Evolutionary conservation across 75 land plant genomes (phyloP).

Genomic region (Sequoia sempervirens): DNA sequence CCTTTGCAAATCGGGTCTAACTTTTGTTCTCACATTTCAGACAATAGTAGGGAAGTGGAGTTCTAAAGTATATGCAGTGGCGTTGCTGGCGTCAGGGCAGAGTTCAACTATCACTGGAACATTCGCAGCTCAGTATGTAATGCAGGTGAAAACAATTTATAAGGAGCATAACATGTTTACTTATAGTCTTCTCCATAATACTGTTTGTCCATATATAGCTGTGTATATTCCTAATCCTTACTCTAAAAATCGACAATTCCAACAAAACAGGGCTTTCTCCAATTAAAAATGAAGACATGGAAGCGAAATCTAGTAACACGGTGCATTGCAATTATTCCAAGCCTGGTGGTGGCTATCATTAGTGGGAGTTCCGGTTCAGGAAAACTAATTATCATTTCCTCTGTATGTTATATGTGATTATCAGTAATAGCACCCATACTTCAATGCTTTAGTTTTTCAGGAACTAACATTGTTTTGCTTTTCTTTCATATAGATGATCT

Average conservation of each 20-base stretch:
- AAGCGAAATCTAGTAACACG: conserved; percentile 21
- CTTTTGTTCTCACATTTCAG: conserved; percentile 9
- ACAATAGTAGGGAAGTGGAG: conserved; percentile 17
- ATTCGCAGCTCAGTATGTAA: too few species aligned
- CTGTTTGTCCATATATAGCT: neutral
- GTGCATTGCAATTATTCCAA: neutral
- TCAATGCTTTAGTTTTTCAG: too few species aligned
- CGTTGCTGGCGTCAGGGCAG: conserved; percentile 35
- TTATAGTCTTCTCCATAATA: conserved; percentile 5
- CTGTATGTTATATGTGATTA: neutral
- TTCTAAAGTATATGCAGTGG: conserved; percentile 13
- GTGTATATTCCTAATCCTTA: neutral
- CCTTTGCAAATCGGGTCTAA: neutral
- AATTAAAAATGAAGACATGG: conserved; percentile 24
- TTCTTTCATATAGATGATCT: neutral
- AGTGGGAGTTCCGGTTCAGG: conserved; percentile 23
- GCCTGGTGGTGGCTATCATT: conserved; percentile 15
- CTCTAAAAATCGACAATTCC: neutral
- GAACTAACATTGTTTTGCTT: too few species aligned
- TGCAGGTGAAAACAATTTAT: too few species aligned
- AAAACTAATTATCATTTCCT: conserved; percentile 8
- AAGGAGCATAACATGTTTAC: conserved; percentile 26
- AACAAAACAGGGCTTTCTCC: conserved; percentile 16
- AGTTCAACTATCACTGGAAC: too few species aligned
- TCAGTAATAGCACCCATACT: too few species aligned